Evolutionary conservation across 2,329 filamentous ascomycete species (phyloP), one percentile per base, ranked within the genome.

Genomic region (Pseudocercospora cruenta): DNA sequence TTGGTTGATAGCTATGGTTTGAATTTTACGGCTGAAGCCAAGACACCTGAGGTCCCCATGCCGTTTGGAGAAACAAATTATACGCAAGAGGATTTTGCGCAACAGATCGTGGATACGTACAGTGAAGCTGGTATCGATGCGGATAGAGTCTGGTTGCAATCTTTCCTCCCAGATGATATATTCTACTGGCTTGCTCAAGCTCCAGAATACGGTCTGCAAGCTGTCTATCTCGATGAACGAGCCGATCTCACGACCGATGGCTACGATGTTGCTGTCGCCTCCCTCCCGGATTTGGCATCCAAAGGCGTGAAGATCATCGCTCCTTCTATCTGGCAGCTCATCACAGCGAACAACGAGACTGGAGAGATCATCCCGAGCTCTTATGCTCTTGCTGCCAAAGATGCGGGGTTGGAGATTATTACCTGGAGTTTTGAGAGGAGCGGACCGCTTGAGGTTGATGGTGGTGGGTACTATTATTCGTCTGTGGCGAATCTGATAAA

Each of bases 371-470:
- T 90, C 5, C 87, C 89, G 4, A 89, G 86, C 53, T 80, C 79
- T 45, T 92, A 92, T 70, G 89, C 90, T 4, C 80, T 78, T 53
- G 82, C 82, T 57, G 88, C 88, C 21, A 87, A 87, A 74, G 80
- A 84, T 69, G 83, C 87, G 6, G 88, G 87, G 0, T 79, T 92
- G 51, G 83, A 89, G 58, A 86, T 92, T 66, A 84, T 91, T 49
- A 85, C 88, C 0, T 92, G 90, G 90, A 87, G 84, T 7, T 83
- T 91, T 54, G 90, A 92, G 78, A 84, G 90, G 31, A 88, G 86
- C 0, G 87, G 87, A 0, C 88, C 87, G 64, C 81, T 85, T 24
- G 84, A 83, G 1, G 78, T 77, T 12, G 77, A 79, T 0, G 80
- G 79, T 0, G 82, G 83, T 10, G 87, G 86, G 66, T 89, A 58